Percentiles rank a stretch among this genome's conserved stretches.
Conservation (phyloP, 2,329 filamentous ascomycete species). For the Ascochyta viciae-villosae region DNA sequence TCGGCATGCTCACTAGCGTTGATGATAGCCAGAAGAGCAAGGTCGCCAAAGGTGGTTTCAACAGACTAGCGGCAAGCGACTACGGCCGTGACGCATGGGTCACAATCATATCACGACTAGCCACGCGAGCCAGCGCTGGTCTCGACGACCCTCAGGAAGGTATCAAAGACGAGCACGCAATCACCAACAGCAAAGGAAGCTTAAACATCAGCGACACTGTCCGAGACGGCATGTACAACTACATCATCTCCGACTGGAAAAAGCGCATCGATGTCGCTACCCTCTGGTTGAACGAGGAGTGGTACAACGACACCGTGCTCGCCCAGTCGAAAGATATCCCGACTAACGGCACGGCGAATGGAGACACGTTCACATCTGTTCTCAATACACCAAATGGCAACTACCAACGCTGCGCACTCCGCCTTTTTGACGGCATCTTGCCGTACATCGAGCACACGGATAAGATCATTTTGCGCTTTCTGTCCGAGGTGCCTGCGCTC, state of each 20-base stretch:
- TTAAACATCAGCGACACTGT: conserved; percentile 71
- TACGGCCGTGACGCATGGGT: conserved; percentile 91
- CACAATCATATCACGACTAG: conserved; percentile 83
- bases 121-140: conserved; percentile 77
- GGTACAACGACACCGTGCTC: conserved; percentile 85
- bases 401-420: conserved; percentile 80
- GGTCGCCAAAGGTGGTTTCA: conserved; percentile 71
- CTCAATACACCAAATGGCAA: conserved; percentile 53
- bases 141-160: conserved; percentile 72
- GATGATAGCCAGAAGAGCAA: conserved; percentile 67
- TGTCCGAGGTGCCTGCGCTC: conserved; percentile 88
- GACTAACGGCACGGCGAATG: conserved; percentile 51
- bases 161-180: conserved; percentile 64
- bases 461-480: conserved; percentile 85
- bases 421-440: conserved; percentile 85
- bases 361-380: conserved; percentile 48
- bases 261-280: conserved; percentile 88
- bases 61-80: conserved; percentile 80
- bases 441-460: conserved; percentile 92
- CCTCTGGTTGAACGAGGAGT: conserved; percentile 95
- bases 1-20: conserved; percentile 76
- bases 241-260: conserved; percentile 91
- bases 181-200: conserved; percentile 32
- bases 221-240: conserved; percentile 80
- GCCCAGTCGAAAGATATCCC: conserved; percentile 42